phyloP scores from a whole-genome alignment of 768 basidiomycete genomes.

The Trametes punicea region DNA sequence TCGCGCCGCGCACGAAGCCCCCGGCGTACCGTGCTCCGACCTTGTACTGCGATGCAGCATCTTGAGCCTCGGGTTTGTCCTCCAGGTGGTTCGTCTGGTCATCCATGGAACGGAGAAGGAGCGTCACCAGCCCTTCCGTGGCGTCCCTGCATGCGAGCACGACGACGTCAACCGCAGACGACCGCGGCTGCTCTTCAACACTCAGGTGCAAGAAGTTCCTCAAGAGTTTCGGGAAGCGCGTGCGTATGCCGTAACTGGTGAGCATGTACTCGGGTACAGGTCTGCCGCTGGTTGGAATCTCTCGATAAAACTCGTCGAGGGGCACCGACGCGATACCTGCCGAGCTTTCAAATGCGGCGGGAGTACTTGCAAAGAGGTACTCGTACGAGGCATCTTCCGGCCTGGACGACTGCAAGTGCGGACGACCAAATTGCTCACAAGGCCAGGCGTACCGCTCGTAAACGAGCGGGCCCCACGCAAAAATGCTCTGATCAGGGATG shows the following conservation, averaged over 20 bases:
- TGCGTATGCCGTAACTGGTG: conserved; percentile 10
- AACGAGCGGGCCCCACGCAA: conserved; percentile 1
- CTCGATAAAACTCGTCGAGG: background rate
- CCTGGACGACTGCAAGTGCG: background rate
- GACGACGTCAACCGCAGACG: background rate
- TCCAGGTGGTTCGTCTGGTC: background rate
- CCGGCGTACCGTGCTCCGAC: background rate
- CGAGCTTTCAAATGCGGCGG: background rate
- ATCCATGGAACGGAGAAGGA: background rate
- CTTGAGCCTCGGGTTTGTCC: too few species aligned
- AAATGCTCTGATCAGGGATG: conserved; percentile 7
- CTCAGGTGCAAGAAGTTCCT: background rate
- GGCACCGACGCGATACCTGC: background rate
- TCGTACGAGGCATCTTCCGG: background rate
- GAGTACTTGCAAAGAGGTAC: background rate
- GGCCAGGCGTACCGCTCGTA: conserved; percentile 1
- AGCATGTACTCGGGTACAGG: background rate
- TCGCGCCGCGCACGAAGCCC: conserved; percentile 1
- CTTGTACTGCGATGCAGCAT: background rate
- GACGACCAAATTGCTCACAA: background rate
- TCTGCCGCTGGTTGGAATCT: background rate
- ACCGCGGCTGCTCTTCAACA: background rate
- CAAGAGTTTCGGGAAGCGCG: background rate
- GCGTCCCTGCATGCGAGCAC: background rate
- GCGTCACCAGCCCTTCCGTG: background rate